These are phyloP conservation scores for Flaveria floridana DNA, from an alignment of 140 eudicot species.

Conservation along the genomic window DNA sequence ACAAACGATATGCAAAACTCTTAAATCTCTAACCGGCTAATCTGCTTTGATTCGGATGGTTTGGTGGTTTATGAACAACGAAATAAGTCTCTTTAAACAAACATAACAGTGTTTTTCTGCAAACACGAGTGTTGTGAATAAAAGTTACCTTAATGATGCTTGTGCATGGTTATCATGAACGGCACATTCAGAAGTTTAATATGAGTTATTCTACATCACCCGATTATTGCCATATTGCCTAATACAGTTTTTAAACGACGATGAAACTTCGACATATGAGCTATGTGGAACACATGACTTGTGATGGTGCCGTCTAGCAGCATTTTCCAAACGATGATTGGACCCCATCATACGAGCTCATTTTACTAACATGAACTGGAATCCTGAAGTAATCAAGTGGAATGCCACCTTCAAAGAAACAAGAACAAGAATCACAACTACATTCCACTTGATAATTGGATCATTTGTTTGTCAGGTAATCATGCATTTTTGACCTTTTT, in stretches of 20 bases:
- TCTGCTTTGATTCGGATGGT: too few relatives aligned
- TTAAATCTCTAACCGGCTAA: too few relatives aligned
- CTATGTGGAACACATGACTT: background rate
- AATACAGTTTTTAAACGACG: background rate
- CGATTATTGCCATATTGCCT: background rate
- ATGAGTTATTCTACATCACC: background rate
- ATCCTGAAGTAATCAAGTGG: background rate
- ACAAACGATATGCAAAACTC: too few relatives aligned
- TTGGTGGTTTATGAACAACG: too few relatives aligned
- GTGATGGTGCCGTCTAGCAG: background rate
- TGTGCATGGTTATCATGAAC: too few relatives aligned
- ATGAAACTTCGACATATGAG: background rate
- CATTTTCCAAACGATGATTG: slow-evolving; percentile 23
- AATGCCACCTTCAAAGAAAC: slow-evolving; percentile 23
- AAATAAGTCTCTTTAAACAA: too few relatives aligned
- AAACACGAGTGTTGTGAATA: too few relatives aligned
- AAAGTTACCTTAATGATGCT: too few relatives aligned
- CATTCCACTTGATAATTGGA: background rate
- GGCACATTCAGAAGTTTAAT: background rate
- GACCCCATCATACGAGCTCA: background rate
- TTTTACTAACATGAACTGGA: slow-evolving; percentile 22
- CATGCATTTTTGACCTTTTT: background rate
- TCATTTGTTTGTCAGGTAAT: background rate
- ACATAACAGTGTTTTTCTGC: too few relatives aligned
- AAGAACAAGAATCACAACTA: background rate